A percentile compares a stretch with the other conserved stretches of the same genome.
Evolutionary conservation across 2,329 filamentous ascomycete genomes (phyloP).

Genomic region (Aschersonia sp.): DNA sequence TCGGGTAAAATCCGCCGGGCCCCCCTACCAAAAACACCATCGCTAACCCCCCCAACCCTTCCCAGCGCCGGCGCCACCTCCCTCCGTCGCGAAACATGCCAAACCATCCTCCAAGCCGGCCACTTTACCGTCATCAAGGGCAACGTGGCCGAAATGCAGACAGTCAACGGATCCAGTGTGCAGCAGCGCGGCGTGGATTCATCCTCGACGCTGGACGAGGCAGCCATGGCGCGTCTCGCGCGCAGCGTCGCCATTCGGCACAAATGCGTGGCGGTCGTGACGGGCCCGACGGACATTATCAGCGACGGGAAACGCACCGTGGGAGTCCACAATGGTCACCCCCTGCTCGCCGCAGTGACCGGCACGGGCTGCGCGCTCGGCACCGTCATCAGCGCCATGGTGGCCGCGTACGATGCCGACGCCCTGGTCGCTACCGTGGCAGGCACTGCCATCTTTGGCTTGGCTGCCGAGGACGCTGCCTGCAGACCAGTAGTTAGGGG

Average conservation of each 20-base stretch:
- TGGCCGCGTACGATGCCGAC: conserved; percentile 49
- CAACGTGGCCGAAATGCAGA: conserved; percentile 77
- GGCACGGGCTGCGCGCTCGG: conserved; percentile 79
- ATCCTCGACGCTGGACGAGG: conserved; percentile 35
- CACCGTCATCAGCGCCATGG: conserved; percentile 62
- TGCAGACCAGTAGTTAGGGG: conserved; percentile 53
- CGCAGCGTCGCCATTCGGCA: conserved; percentile 51
- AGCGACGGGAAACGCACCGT: conserved; percentile 59
- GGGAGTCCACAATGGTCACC: conserved; percentile 63
- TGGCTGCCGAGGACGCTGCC: conserved; percentile 55
- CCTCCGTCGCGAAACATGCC: conserved; percentile 57
- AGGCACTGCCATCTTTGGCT: conserved; percentile 63
- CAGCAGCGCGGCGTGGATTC: conserved; percentile 76
- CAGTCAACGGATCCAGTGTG: conserved; percentile 44
- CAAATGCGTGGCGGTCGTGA: conserved; percentile 67
- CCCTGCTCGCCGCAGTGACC: conserved; percentile 54
- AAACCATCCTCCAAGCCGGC: conserved; percentile 54
- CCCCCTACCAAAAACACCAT: not conserved
- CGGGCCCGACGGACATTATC: conserved; percentile 62
- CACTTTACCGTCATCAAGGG: conserved; percentile 87
- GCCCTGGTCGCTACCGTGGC: conserved; percentile 60
- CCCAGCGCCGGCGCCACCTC: conserved; percentile 68
- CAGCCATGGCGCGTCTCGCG: conserved; percentile 35
- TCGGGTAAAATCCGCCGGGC: conserved; percentile 39
- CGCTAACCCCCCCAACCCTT: not conserved